Evolutionary conservation across 1,139 yeast species (phyloP).

Genomic region (Groenewaldozyma sp.): DNA sequence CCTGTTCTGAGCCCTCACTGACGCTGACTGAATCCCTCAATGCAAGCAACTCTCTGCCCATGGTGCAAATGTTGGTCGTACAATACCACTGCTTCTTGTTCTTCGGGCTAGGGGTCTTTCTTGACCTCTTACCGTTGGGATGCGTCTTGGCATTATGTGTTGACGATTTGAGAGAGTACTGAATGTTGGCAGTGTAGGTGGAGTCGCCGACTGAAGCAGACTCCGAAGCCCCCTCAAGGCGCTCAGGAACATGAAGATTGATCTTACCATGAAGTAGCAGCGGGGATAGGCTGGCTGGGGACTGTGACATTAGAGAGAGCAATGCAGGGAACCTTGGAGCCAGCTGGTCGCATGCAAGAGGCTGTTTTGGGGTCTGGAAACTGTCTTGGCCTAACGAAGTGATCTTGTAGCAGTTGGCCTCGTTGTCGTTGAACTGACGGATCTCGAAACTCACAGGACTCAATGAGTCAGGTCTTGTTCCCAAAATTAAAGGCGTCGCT

Average conservation of each 20-base stretch:
- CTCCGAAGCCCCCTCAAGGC: too few relatives aligned
- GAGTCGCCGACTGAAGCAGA: background rate
- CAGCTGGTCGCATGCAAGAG: background rate
- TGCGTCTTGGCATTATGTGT: background rate
- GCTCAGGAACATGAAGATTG: background rate
- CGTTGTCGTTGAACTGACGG: background rate
- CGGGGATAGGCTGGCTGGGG: background rate
- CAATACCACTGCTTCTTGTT: conserved; percentile 23
- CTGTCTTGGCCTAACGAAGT: background rate
- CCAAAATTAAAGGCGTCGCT: too few relatives aligned
- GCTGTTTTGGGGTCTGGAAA: too few relatives aligned
- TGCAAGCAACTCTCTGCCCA: conserved; percentile 27
- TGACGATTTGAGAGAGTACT: background rate
- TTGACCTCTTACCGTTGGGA: too few relatives aligned
- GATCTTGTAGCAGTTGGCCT: background rate
- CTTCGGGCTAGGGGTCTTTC: conserved; percentile 5
- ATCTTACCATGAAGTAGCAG: background rate
- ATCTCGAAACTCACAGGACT: background rate
- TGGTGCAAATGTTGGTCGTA: conserved; percentile 25
- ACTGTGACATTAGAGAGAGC: background rate
- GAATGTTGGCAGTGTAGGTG: background rate
- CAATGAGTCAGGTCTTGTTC: too few relatives aligned
- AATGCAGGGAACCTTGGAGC: background rate
- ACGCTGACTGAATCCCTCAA: conserved; percentile 24
- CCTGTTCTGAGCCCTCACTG: conserved; percentile 19